These are phyloP conservation scores for Penicillium sp. DNA, from an alignment of 2,329 filamentous ascomycete genomes.

Conservation along the genomic window DNA sequence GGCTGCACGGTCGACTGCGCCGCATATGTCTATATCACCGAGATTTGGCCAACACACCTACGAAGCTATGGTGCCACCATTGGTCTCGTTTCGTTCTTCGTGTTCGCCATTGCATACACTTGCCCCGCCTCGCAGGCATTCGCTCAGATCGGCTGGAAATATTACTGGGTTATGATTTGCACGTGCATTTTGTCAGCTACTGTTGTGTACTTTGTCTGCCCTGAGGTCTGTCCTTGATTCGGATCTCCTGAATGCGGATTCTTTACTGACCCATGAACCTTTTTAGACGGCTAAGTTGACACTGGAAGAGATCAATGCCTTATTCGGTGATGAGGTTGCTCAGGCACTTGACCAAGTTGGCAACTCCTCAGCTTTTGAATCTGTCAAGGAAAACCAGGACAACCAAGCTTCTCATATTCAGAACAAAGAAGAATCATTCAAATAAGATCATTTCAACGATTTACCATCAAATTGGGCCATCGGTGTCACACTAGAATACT, in stretches of 20 bases:
- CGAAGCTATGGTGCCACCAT: slow-evolving; percentile 6
- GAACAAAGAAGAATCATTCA: too few species aligned
- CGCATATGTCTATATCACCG: slow-evolving; percentile 14
- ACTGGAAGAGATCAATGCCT: slow-evolving; percentile 1
- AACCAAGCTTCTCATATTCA: too few species aligned
- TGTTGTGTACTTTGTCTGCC: background rate
- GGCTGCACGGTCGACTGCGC: background rate
- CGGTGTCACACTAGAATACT: too few species aligned
- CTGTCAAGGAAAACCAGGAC: too few species aligned
- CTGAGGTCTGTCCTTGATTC: background rate
- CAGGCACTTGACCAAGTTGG: too few species aligned
- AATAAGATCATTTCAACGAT: too few species aligned
- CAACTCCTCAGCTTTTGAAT: too few species aligned
- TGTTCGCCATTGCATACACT: slow-evolving; percentile 1
- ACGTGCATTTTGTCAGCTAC: background rate
- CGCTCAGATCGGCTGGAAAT: slow-evolving; percentile 17
- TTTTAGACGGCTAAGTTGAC: background rate
- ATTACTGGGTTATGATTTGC: slow-evolving; percentile 4
- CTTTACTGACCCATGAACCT: background rate
- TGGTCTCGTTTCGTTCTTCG: background rate
- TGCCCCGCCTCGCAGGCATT: slow-evolving; percentile 12
- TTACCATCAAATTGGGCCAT: too few species aligned
- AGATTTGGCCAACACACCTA: slow-evolving; percentile 13
- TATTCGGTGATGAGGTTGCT: slow-evolving; percentile 4
- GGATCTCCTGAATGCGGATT: background rate